phyloP scores from a whole-genome alignment of 2,329 filamentous ascomycete genomes.

The Thielaviopsis ethacetica region DNA sequence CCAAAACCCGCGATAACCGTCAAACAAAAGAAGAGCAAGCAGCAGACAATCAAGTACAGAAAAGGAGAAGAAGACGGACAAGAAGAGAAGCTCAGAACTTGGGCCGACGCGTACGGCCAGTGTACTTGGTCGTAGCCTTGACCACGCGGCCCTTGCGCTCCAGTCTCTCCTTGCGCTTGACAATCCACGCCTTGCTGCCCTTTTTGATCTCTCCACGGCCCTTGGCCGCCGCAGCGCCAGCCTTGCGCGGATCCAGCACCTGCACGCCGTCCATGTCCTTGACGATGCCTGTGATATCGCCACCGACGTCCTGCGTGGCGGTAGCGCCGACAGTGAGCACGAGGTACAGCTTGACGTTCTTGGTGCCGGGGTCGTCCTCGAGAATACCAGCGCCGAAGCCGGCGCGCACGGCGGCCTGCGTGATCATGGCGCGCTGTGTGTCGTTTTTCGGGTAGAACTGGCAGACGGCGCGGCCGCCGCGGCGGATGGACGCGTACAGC shows the following conservation, averaged over 20 bases:
- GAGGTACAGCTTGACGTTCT: conserved; percentile 91
- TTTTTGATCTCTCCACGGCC: conserved; percentile 49
- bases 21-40: neutral
- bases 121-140: conserved; percentile 84
- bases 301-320: conserved; percentile 30
- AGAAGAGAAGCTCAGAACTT: conserved; percentile 43
- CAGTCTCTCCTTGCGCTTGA: conserved; percentile 85
- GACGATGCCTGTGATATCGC: conserved; percentile 84
- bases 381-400: conserved; percentile 90
- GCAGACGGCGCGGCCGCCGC: conserved; percentile 81
- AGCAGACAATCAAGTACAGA: neutral
- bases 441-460: conserved; percentile 99
- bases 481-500: conserved; percentile 65
- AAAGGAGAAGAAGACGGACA: too few relatives aligned
- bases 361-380: conserved; percentile 90
- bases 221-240: conserved; percentile 16
- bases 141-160: conserved; percentile 88
- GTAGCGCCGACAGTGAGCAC: conserved; percentile 73
- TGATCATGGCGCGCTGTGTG: conserved; percentile 81
- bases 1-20: neutral
- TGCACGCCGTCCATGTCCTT: conserved; percentile 79
- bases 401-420: conserved; percentile 73
- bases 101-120: conserved; percentile 67
- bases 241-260: conserved; percentile 51
- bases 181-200: conserved; percentile 69